Evolutionary conservation across 1,139 yeast genomes (phyloP).

Genomic region (Diutina sp.): DNA sequence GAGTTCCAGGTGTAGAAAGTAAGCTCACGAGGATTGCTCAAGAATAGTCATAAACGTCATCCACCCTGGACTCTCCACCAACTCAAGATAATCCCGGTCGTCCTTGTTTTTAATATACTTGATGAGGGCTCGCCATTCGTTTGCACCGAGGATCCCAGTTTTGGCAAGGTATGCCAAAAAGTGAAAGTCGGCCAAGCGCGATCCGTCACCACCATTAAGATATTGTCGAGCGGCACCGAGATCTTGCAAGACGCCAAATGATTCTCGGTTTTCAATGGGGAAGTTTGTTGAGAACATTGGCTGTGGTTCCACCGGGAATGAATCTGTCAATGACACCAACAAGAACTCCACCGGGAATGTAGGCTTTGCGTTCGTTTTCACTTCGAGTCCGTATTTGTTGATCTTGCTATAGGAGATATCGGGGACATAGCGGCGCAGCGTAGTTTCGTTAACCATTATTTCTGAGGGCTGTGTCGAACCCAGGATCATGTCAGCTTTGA

Average conservation of each 20-base stretch:
- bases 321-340: conserved; percentile 80
- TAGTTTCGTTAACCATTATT: conserved; percentile 67
- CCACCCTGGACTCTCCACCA: conserved; percentile 65
- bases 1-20: background rate
- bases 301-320: conserved; percentile 62
- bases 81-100: conserved; percentile 33
- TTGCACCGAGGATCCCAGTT: conserved; percentile 37
- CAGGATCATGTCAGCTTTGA: conserved; percentile 71
- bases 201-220: conserved; percentile 31
- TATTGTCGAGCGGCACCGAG: conserved; percentile 28
- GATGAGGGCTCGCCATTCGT: conserved; percentile 37
- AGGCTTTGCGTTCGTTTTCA: conserved; percentile 85
- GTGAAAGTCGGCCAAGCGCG: conserved; percentile 57
- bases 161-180: conserved; percentile 43
- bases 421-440: conserved; percentile 73
- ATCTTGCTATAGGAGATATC: conserved; percentile 77
- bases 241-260: conserved; percentile 64
- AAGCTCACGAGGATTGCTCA: conserved; percentile 13
- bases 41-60: conserved; percentile 55
- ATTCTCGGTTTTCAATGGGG: conserved; percentile 69
- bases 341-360: conserved; percentile 93
- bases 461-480: conserved; percentile 89
- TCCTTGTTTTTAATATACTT: conserved; percentile 25
- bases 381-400: conserved; percentile 82
- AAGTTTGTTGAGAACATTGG: conserved; percentile 39